Percentiles rank a stretch among this genome's conserved stretches.
phyloP scores from a whole-genome alignment of 2,329 filamentous ascomycete species.

The Fusarium sp. region DNA sequence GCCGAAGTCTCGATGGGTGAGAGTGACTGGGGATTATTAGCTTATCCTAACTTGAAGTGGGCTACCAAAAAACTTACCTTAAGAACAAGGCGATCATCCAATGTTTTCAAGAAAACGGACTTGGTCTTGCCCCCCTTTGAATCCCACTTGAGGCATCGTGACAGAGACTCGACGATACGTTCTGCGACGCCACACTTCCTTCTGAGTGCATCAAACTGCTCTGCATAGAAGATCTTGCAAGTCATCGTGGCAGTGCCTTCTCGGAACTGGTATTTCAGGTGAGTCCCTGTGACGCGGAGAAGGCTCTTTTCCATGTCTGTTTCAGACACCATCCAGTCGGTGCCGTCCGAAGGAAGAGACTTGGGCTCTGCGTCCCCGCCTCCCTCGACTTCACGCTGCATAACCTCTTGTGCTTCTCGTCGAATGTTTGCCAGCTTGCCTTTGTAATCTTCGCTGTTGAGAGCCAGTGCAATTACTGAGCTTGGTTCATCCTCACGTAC shows the following conservation, averaged over 20 bases:
- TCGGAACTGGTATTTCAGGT: constrained; percentile 95
- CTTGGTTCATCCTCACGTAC: constrained; percentile 97
- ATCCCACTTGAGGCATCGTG: constrained; percentile 96
- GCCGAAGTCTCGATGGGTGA: constrained; percentile 92
- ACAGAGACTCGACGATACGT: constrained; percentile 93
- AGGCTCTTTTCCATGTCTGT: constrained; percentile 87
- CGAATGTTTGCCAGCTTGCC: constrained; percentile 80
- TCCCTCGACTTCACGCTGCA: constrained; percentile 54
- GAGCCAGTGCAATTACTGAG: constrained; percentile 91
- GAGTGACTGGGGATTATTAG: constrained; percentile 70
- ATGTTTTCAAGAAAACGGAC: constrained; percentile 94
- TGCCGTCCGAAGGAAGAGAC: constrained; percentile 53
- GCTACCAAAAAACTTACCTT: constrained; percentile 63
- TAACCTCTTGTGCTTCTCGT: constrained; percentile 59
- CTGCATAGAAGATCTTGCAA: constrained; percentile 98
- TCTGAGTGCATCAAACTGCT: constrained; percentile 95
- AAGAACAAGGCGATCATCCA: constrained; percentile 93
- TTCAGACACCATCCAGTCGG: constrained; percentile 65
- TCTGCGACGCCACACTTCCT: constrained; percentile 94
- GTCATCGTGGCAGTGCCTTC: constrained; percentile 95
- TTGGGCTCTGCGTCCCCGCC: constrained; percentile 48
- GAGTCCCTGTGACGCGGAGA: constrained; percentile 85
- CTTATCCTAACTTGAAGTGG: neutral
- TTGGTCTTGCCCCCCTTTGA: constrained; percentile 98
- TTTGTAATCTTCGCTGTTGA: constrained; percentile 89